Evolutionary conservation across 2,329 filamentous ascomycete species (phyloP), one percentile per base, ranked within the genome.

Genomic region (Coleophoma cylindrospora): DNA sequence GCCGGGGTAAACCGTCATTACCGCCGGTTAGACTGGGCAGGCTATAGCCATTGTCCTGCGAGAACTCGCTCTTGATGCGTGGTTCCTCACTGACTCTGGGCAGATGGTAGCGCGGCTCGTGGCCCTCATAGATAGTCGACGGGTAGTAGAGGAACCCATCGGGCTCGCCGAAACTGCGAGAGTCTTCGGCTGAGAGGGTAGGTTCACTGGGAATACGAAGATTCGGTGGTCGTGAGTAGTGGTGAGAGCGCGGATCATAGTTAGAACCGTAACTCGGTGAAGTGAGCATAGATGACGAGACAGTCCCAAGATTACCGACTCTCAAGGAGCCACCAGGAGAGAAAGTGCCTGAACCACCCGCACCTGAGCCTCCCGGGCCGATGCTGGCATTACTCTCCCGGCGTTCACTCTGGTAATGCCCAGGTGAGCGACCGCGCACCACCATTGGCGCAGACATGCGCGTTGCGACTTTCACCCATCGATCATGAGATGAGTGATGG

Each of bases 351-450:
- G 53, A 55, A 9, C 51, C 49, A 17, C 61, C 61, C 27, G 60
- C 56, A 34, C 60, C 63, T 12, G 58, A 51, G 6, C 77, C 77
- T 48, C 79, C 77, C 2, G 77, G 75, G 9, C 80, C 80, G 59
- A 79, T 76, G 52, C 77, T 80, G 13, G 75, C 70, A 56, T 74
- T 79, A 44, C 60, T 63, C 45, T 75, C 70, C 49, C 76, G 71
- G 33, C 77, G 67, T 36, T 74, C 74, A 50, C 77, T 76, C 50
- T 78, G 76, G 63, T 83, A 83, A 59, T 83, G 83, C 2, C 81
- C 82, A 1, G 83, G 83, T 21, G 79, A 83, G 22, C 83, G 73
- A 21, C 83, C 83, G 27, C 83, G 78, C n/a, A 86, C 82, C 10
- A 86, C 82, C 69, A 86, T 81, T 47, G 74, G 78, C 40, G 80